These are phyloP conservation scores for Leccinum uliginosum DNA, from an alignment of 768 basidiomycete genomes.

Conservation along the genomic window DNA sequence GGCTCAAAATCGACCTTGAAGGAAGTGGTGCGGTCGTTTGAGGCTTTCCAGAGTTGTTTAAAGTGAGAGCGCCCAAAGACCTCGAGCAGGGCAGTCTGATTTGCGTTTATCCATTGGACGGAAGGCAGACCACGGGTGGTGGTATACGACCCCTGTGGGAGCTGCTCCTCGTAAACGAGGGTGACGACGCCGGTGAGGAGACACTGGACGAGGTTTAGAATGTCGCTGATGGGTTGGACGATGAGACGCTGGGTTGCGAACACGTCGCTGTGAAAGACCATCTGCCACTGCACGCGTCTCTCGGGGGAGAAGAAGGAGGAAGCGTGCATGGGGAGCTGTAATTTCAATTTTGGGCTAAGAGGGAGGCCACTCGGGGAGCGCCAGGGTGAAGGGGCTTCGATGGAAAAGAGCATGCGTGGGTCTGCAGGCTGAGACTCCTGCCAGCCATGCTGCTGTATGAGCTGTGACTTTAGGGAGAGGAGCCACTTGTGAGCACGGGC, in stretches of 20 bases:
- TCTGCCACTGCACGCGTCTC: constrained; percentile 81
- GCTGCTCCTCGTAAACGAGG: constrained; percentile 68
- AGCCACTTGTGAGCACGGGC: constrained; percentile 79
- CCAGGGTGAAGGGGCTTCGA: constrained; percentile 77
- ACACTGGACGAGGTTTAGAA: constrained; percentile 65
- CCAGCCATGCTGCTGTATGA: constrained; percentile 71
- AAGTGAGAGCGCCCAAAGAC: constrained; percentile 74
- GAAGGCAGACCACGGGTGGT: constrained; percentile 78
- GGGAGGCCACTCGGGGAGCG: constrained; percentile 73
- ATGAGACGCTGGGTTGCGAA: constrained; percentile 69
- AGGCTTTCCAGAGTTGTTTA: constrained; percentile 67
- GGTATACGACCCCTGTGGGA: constrained; percentile 65
- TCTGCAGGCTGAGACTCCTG: constrained; percentile 55
- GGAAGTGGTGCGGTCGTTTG: constrained; percentile 63
- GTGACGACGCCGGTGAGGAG: constrained; percentile 70
- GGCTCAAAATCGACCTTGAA: constrained; percentile 70
- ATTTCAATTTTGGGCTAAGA: constrained; percentile 65
- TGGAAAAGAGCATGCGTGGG: constrained; percentile 69
- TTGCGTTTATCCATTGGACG: constrained; percentile 68
- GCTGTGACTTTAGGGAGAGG: constrained; percentile 52
- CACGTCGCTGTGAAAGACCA: constrained; percentile 80
- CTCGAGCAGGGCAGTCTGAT: constrained; percentile 63
- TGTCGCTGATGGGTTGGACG: constrained; percentile 65
- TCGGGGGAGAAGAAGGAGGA: constrained; percentile 85
- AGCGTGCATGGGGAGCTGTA: constrained; percentile 74